Evolutionary conservation across 495 filamentous ascomycete genomes (phyloP).

Genomic region (Podospora bellae-mahoneyi): DNA sequence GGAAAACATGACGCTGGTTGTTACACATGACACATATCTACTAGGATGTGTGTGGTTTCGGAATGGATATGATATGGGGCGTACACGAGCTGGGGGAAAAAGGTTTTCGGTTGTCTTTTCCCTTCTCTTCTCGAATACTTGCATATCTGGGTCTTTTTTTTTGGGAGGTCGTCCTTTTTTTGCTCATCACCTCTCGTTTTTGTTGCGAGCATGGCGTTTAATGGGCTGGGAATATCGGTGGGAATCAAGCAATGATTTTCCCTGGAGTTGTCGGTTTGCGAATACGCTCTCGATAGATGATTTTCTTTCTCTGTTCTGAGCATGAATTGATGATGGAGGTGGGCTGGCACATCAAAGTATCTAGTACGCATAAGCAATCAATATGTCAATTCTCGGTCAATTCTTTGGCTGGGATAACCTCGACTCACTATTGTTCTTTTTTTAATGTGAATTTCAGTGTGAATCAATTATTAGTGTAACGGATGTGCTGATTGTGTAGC

Average conservation of each 20-base stretch:
- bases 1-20: neutral
- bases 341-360: neutral
- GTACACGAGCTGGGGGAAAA: neutral
- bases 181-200: neutral
- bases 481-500: too few relatives aligned
- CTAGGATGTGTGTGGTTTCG: neutral
- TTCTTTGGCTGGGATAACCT: neutral
- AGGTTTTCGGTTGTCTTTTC: neutral
- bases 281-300: neutral
- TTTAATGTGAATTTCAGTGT: too few relatives aligned
- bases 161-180: neutral
- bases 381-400: neutral
- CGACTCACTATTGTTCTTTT: neutral
- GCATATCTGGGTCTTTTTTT: neutral
- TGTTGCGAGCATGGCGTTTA: constrained; percentile 18
- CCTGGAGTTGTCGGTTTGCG: neutral
- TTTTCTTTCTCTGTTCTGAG: neutral
- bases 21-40: neutral
- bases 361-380: neutral
- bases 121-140: neutral
- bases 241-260: neutral
- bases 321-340: neutral
- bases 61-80: neutral
- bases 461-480: too few relatives aligned
- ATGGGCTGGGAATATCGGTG: neutral